Evolutionary conservation across 805 yeast genomes (phyloP), one percentile per base, ranked within the genome.

Genomic region (Teunomyces panamensis): DNA sequence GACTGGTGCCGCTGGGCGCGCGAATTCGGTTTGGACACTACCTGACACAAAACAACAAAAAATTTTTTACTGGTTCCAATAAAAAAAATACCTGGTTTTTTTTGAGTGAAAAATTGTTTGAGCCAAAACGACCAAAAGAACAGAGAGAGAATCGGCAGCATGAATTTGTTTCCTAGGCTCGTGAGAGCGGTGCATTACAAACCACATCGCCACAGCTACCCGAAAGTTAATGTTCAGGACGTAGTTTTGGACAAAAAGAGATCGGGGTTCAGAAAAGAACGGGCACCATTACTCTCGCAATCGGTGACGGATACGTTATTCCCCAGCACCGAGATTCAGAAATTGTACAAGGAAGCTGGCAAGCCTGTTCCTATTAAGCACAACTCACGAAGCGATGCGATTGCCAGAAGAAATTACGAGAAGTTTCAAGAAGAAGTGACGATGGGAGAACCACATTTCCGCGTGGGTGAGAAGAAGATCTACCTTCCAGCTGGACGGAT

Each of bases 401-500:
- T 71, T 47, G 67, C 75, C 20, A 60, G 70, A 51, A 62, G 74
- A 56, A 69, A 69, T 57, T 61, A 56, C 50, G 69, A 71, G 36
- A 61, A 62, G 48, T 70, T 68, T 46, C 69, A 73, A 56, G 77
- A 78, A 30, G 80, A 83, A 49, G 75, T 85, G 37, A 81, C 77
- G 26, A 68, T 68, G 45, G 89, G 85, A 35, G 75, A 75, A 54
- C 85, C 96, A 2, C 96, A 90, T 73, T 92, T 89, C 78, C 75
- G 74, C 35, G 80, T 87, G 6, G 99, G 99, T 58, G 84, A 81
- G 5, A 81, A 78, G 54, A 75, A 86, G 53, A 74, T 87, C 8
- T 91, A 81, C 64, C 87, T 92, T 65, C 99, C 99, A 29, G 82
- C 83, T 52, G 96, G 95, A 1, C 76, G 92, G 52, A 75, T 92